These are phyloP conservation scores for Cadophora malorum DNA, from an alignment of 2,329 filamentous ascomycete genomes.

Conservation along the genomic window DNA sequence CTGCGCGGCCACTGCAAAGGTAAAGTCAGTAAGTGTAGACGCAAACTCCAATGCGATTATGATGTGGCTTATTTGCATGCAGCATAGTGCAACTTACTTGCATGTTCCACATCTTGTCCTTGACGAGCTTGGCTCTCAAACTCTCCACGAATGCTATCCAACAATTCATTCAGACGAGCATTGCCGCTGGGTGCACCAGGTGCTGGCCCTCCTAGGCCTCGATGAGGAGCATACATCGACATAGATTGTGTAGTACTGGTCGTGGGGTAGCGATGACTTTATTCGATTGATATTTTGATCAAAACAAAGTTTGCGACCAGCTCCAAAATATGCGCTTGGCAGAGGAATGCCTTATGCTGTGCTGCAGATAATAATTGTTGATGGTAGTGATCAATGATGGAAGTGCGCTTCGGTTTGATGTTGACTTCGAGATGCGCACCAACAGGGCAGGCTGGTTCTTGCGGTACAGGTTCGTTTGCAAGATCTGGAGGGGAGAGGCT, in stretches of 20 bases:
- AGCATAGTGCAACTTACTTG: conserved; percentile 69
- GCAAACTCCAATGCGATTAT: background rate
- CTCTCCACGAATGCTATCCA: conserved; percentile 89
- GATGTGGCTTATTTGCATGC: background rate
- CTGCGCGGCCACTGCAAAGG: conserved; percentile 76
- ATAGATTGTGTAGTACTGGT: conserved; percentile 53
- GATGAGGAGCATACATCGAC: conserved; percentile 89
- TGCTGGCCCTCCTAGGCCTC: conserved; percentile 77
- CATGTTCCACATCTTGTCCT: conserved; percentile 88
- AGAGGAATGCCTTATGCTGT: background rate
- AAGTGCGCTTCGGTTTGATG: conserved; percentile 23
- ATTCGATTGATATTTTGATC: background rate
- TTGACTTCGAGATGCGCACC: conserved; percentile 27
- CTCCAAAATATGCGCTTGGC: conserved; percentile 17
- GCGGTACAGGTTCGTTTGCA: conserved; percentile 11
- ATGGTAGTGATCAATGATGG: background rate
- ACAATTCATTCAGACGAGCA: conserved; percentile 82
- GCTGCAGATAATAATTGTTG: conserved; percentile 14
- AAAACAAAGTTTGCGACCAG: conserved; percentile 23
- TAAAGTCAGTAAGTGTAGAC: conserved; percentile 1
- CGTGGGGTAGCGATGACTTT: background rate
- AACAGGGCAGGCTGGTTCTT: conserved; percentile 29
- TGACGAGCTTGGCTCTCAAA: conserved; percentile 86
- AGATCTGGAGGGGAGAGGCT: conserved; percentile 16
- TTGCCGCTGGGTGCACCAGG: conserved; percentile 59